Evolutionary conservation across 1,139 yeast genomes (phyloP).

Genomic region (Yamadazyma atmosphaerica): DNA sequence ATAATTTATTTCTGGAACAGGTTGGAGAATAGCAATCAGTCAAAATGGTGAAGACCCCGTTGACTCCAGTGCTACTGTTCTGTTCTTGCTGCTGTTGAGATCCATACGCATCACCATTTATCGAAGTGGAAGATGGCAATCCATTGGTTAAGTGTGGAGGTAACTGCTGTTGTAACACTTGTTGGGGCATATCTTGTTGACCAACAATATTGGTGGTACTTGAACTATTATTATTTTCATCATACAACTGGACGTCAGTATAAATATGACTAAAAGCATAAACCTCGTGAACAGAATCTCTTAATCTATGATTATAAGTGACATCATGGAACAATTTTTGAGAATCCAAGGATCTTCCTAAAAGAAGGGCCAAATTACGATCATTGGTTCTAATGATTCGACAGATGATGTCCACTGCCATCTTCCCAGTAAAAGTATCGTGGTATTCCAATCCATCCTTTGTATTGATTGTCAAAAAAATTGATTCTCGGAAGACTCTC

Average conservation of each 20-base stretch:
- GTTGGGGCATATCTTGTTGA: slow-evolving; percentile 10
- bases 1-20: slow-evolving; percentile 81
- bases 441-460: slow-evolving; percentile 95
- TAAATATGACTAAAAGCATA: slow-evolving; percentile 76
- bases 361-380: slow-evolving; percentile 79
- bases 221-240: slow-evolving; percentile 16
- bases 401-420: slow-evolving; percentile 88
- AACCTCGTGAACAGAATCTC: slow-evolving; percentile 86
- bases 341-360: slow-evolving; percentile 93
- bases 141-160: slow-evolving; percentile 14
- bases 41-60: slow-evolving; percentile 89
- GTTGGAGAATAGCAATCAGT: slow-evolving; percentile 98
- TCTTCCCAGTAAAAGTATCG: slow-evolving; percentile 92
- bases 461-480: slow-evolving; percentile 73
- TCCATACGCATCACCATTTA: slow-evolving; percentile 5
- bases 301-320: slow-evolving; percentile 85
- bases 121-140: slow-evolving; percentile 16
- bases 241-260: slow-evolving; percentile 40
- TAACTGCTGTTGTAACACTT: slow-evolving; percentile 22
- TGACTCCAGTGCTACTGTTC: slow-evolving; percentile 45
- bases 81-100: slow-evolving; percentile 2
- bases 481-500: slow-evolving; percentile 67
- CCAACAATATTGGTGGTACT: slow-evolving; percentile 13
- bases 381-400: slow-evolving; percentile 86
- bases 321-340: slow-evolving; percentile 95